Base-by-base conservation (phyloP, 768 basidiomycete species). In the Russula griseocarnosa region DNA sequence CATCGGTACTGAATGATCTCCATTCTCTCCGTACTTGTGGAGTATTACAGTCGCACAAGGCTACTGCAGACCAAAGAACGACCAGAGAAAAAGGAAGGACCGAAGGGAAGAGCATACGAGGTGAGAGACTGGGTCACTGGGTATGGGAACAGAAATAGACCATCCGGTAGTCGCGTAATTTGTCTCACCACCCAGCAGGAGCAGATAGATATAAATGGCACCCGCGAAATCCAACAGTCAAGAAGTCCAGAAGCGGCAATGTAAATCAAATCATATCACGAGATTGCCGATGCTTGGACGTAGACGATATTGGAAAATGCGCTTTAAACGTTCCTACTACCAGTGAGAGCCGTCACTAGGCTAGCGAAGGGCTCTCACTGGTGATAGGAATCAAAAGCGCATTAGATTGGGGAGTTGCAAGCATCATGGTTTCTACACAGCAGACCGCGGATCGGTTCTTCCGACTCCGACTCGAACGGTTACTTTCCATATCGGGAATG, bases 11-110 rank as follows among this genome's bases (percentile, higher is more conserved):
- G n/a, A 72, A 55, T 51, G 56, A 59, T 40, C 70, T 63, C 71
- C 71, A 71, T 49, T 72, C 71, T 47, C 53, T 66, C 50, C 71
- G 69, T 30, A 71, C 60, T 10, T 63, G 46, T 2, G 70, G 70
- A 3, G 68, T 50, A 0, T 46, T 47, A 54, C 71, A 72, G 1
- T 14, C 20, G 20, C 47, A 44, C 11, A 32, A 38, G 14, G 24
- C 44, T 3, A 47, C 26, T 28, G 47, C 16, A 1, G 53, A 60
- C 40, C 53, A 50, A 55, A 60, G 7, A 8, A 50, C 30, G 36
- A 47, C 16, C 4, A 64, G 28, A 38, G 38, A 22, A 24, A 34
- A n/a, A 16, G 32, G 32, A 40, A 55, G 10, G 36, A 13, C 1
- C 6, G 28, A 11, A 18, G 20, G 51, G 26, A n/a, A 1, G 52